Conservation (phyloP, 495 filamentous ascomycete genomes). For the Aspergillus conjunctus region DNA sequence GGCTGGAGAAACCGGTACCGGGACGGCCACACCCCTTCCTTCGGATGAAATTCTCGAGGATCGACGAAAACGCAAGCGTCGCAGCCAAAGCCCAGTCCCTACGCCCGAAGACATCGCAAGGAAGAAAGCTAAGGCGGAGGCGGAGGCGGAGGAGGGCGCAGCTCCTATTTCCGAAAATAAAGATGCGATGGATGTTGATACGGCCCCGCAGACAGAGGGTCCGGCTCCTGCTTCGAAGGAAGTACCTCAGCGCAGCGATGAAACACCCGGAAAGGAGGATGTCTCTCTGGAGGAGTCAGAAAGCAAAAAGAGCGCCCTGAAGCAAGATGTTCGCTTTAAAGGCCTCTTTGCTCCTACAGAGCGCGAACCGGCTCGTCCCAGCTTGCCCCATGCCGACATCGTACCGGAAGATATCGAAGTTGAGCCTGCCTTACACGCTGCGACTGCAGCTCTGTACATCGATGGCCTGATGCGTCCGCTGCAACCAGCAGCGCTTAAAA, state of each 20-base stretch:
- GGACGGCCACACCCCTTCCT: constrained; percentile 38
- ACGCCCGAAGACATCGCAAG: constrained; percentile 47
- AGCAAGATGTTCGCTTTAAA: constrained; percentile 56
- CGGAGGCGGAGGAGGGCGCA: constrained; percentile 32
- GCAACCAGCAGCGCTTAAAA: constrained; percentile 60
- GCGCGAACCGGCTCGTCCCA: constrained; percentile 23
- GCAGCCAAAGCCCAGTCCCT: constrained; percentile 67
- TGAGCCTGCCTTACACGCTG: constrained; percentile 74
- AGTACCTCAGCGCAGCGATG: too few relatives aligned
- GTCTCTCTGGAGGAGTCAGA: background rate
- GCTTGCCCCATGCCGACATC: constrained; percentile 30
- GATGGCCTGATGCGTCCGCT: constrained; percentile 88
- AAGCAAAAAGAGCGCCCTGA: constrained; percentile 25
- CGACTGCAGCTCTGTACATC: constrained; percentile 87
- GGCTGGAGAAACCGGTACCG: constrained; percentile 25
- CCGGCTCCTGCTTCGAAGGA: background rate
- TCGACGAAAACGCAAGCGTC: constrained; percentile 70
- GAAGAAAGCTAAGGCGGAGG: constrained; percentile 47
- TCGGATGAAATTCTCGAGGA: constrained; percentile 55
- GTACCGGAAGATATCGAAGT: constrained; percentile 51
- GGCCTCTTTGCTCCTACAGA: constrained; percentile 49
- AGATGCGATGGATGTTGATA: constrained; percentile 17
- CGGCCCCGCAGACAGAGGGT: constrained; percentile 12
- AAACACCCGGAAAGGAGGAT: constrained; percentile 1
- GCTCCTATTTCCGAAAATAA: constrained; percentile 36